phyloP scores from a whole-genome alignment of 495 filamentous ascomycete genomes.

The Penicillium ochrochloron region DNA sequence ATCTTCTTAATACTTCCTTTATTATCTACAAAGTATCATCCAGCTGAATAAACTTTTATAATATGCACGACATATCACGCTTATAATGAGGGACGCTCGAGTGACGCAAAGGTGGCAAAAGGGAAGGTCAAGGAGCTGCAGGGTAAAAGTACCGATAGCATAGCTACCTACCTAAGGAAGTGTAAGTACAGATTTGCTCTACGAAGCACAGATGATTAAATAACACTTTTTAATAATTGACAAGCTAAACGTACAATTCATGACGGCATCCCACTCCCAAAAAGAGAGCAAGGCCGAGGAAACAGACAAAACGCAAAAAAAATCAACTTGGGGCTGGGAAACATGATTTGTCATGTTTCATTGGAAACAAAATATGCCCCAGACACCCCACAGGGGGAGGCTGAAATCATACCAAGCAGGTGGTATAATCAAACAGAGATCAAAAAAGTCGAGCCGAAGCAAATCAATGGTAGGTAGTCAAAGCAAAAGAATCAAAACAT shows the following conservation, averaged over 20 bases:
- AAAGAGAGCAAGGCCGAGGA: neutral
- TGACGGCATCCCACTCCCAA: conserved; percentile 20
- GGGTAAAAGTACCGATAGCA: neutral
- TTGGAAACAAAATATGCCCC: neutral
- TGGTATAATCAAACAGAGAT: neutral
- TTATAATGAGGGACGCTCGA: neutral
- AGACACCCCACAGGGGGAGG: neutral
- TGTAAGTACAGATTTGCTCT: neutral
- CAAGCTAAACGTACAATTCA: conserved; percentile 33
- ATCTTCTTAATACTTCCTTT: neutral
- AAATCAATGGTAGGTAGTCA: neutral
- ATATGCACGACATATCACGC: neutral
- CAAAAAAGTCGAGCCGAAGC: neutral
- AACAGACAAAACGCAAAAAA: neutral
- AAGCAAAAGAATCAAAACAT: conserved; percentile 10
- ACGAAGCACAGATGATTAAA: conserved; percentile 2
- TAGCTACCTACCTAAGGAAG: neutral
- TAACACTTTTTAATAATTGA: conserved; percentile 15
- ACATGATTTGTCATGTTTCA: neutral
- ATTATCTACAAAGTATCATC: neutral
- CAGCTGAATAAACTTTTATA: neutral
- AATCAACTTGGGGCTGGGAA: neutral
- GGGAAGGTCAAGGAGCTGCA: neutral
- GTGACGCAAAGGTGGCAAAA: conserved; percentile 23
- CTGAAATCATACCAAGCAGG: neutral